Conservation (phyloP, 2,329 filamentous ascomycete species). For the Colletotrichum paranaense region DNA sequence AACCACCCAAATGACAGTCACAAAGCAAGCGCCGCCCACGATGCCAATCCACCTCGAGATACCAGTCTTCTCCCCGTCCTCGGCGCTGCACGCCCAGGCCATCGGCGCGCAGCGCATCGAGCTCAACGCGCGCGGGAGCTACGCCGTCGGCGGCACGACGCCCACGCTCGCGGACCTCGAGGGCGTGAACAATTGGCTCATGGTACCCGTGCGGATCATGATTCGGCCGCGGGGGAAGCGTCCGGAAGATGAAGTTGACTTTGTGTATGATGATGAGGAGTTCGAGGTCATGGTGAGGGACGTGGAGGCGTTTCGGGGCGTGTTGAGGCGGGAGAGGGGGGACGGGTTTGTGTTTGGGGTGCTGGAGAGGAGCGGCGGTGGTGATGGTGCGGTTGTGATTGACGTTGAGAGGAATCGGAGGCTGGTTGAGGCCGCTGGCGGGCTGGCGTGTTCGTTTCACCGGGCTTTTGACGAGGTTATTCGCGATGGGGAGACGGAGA, state of each 20-base stretch:
- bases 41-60: slow-evolving; percentile 57
- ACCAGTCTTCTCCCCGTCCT: slow-evolving; percentile 61
- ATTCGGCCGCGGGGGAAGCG: slow-evolving; percentile 61
- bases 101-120: slow-evolving; percentile 64
- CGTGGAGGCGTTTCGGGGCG: slow-evolving; percentile 45
- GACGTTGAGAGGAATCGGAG: slow-evolving; percentile 52
- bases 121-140: slow-evolving; percentile 64
- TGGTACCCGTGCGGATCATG: slow-evolving; percentile 63
- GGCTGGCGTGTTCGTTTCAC: slow-evolving; percentile 63
- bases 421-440: slow-evolving; percentile 55
- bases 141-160: slow-evolving; percentile 62
- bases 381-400: slow-evolving; percentile 41
- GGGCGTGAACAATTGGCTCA: slow-evolving; percentile 34
- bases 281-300: slow-evolving; percentile 53
- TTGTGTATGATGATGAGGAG: slow-evolving; percentile 60
- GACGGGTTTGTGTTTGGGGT: slow-evolving; percentile 70
- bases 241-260: slow-evolving; percentile 48
- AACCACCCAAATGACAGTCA: not conserved
- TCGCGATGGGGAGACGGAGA: slow-evolving; percentile 36
- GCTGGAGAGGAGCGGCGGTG: slow-evolving; percentile 40
- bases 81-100: slow-evolving; percentile 51
- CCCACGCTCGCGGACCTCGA: slow-evolving; percentile 55
- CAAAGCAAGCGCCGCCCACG: not conserved
- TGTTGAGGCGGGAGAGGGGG: slow-evolving; percentile 52
- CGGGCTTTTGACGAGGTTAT: slow-evolving; percentile 66